Base-by-base conservation (phyloP, 345 rosid genomes). In the Raphanus raphanistrum region DNA sequence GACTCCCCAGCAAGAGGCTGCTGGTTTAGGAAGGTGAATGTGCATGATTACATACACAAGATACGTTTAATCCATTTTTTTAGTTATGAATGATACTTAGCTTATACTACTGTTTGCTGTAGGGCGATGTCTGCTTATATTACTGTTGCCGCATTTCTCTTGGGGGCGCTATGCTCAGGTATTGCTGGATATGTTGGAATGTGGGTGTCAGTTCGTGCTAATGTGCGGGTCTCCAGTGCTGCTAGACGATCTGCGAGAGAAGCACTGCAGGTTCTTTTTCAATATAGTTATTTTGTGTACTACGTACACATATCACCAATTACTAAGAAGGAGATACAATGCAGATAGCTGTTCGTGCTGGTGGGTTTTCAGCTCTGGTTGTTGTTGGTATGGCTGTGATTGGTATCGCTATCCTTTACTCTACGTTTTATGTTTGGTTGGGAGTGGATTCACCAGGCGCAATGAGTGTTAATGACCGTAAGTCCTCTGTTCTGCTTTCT, bases 201-300 rank as follows among this genome's bases (percentile, higher is more conserved):
- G 99, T 95, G 98, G 99, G 99, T 95, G 58, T 95, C 99, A 13
- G 99, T 95, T 50, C 98, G 99, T 84, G 99, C 99, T 81, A 95
- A 95, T 83, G 99, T 95, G 76, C 89, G 99, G 76, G 98, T 95
- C 63, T 86, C 99, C 61, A 91, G 99, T 85, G 98, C 99, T 50
- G 99, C 99, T 60, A 91, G 97, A 80, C 89, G 99, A 76, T 95
- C 99, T 72, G 96, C 98, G 31, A 90, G 98, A 85, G 99, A 95
- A 86, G 99, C 98, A 62, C 77, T 96, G 90, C 99, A 96, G 98
- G 99, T 96, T 79, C 67, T 63, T 33, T 65, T 74, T 52, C 57
- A 55, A 8, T 73, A 58, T 17, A 26, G 50, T 29, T 17, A 73
- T 62, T 84, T 72, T 80, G 21, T 60, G 84, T 63, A 74, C 57